phyloP scores from a whole-genome alignment of 208 protist species.

The Lotmaria passim region DNA sequence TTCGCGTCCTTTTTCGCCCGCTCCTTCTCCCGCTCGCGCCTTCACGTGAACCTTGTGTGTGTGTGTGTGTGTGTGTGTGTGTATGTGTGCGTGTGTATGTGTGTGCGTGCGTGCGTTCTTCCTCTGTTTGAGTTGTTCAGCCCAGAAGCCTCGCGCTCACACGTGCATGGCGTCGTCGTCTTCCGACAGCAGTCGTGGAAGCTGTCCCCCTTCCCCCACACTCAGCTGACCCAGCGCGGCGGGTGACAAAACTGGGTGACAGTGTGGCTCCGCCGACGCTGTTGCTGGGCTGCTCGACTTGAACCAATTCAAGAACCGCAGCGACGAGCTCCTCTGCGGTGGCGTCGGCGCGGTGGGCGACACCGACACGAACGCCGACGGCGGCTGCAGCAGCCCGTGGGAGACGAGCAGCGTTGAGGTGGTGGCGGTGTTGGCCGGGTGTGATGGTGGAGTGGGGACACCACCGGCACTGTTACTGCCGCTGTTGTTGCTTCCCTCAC shows the following conservation, averaged over 20 bases:
- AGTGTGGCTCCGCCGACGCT: neutral
- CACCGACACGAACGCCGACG: constrained; percentile 27
- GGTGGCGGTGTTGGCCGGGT: neutral
- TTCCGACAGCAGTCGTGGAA: constrained; percentile 26
- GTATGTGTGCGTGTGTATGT: too few species aligned
- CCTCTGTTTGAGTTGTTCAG: too few species aligned
- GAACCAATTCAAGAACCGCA: constrained; percentile 28
- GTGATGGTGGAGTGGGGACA: neutral
- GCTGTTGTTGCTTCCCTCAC: neutral
- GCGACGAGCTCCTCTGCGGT: constrained; percentile 7
- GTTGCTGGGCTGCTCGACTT: constrained; percentile 26
- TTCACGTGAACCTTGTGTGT: too few species aligned
- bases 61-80: too few species aligned
- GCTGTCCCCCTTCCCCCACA: constrained; percentile 20
- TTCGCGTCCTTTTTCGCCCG: neutral
- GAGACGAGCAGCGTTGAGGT: constrained; percentile 30
- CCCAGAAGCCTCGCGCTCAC: neutral
- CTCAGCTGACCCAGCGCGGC: constrained; percentile 25
- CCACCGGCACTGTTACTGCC: too few species aligned
- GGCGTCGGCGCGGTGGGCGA: constrained; percentile 12
- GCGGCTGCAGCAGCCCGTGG: constrained; percentile 29
- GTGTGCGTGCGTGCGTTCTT: too few species aligned
- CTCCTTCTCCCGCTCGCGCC: neutral
- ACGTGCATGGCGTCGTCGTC: constrained; percentile 10
- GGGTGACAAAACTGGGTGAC: constrained; percentile 28